Percentiles rank a stretch among this genome's conserved stretches.
These are phyloP conservation scores for Neltuma alba DNA, from an alignment of 306 rosid genomes.

Conservation along the genomic window DNA sequence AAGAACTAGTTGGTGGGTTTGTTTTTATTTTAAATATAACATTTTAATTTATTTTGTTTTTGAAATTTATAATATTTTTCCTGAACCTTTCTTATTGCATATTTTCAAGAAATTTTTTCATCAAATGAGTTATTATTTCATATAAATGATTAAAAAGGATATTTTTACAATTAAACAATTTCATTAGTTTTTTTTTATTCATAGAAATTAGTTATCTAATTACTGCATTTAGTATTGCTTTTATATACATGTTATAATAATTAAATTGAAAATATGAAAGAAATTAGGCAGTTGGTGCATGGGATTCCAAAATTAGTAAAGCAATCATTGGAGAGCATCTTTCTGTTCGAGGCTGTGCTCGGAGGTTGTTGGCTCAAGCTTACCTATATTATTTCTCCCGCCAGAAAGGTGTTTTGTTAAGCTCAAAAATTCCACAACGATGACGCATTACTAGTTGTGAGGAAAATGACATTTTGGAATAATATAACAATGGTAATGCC, in stretches of 20 bases:
- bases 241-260: not conserved
- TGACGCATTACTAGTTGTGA: not conserved
- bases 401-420: not conserved
- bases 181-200: too few species aligned
- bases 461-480: not conserved
- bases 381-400: not conserved
- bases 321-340: constrained; percentile 7
- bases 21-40: too few species aligned
- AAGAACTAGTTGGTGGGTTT: too few species aligned
- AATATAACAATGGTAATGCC: not conserved
- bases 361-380: not conserved
- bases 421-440: not conserved
- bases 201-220: too few species aligned
- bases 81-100: too few species aligned
- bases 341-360: not conserved
- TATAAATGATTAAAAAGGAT: too few species aligned
- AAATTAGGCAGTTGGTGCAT: not conserved
- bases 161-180: too few species aligned
- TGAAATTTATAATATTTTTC: too few species aligned
- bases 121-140: too few species aligned
- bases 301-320: constrained; percentile 19
- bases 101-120: too few species aligned
- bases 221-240: not conserved
- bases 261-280: not conserved
- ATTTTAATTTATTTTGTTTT: too few species aligned